Conservation (phyloP, 2,329 filamentous ascomycete genomes). For the Fusarium sp. region DNA sequence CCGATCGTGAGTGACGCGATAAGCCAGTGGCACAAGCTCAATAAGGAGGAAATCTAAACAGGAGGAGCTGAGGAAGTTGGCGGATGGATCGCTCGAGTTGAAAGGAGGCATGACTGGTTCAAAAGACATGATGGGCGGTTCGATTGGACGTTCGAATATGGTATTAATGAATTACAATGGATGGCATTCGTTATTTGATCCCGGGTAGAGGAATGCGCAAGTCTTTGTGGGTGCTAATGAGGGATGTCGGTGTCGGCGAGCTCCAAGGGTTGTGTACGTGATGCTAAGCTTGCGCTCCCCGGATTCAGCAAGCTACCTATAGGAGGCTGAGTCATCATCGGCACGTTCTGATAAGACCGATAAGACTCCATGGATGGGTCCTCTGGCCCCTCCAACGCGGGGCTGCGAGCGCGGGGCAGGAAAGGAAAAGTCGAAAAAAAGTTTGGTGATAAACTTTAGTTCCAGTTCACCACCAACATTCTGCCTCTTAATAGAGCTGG, state of each 20-base stretch:
- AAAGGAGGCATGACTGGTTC: slow-evolving; percentile 75
- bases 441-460: slow-evolving; percentile 27
- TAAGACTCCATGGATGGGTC: background rate
- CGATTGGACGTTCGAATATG: background rate
- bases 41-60: slow-evolving; percentile 95
- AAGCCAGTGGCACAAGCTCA: slow-evolving; percentile 94
- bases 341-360: slow-evolving; percentile 11
- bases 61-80: slow-evolving; percentile 82
- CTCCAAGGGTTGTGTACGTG: slow-evolving; percentile 22
- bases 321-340: slow-evolving; percentile 16
- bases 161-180: background rate
- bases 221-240: background rate
- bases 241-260: slow-evolving; percentile 9
- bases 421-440: slow-evolving; percentile 29
- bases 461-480: slow-evolving; percentile 23
- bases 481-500: slow-evolving; percentile 34
- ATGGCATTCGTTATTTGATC: background rate
- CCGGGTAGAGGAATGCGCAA: background rate
- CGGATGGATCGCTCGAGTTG: slow-evolving; percentile 78
- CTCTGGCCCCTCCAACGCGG: slow-evolving; percentile 8
- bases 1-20: slow-evolving; percentile 82
- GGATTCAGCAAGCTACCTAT: slow-evolving; percentile 18
- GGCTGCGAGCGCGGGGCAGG: slow-evolving; percentile 29
- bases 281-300: slow-evolving; percentile 2
- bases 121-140: slow-evolving; percentile 71